A percentile compares a stretch with the other conserved stretches of the same genome.
Evolutionary conservation across 192 early-diverging fungal species (phyloP).

Genomic region (Rhizophagus sp.): DNA sequence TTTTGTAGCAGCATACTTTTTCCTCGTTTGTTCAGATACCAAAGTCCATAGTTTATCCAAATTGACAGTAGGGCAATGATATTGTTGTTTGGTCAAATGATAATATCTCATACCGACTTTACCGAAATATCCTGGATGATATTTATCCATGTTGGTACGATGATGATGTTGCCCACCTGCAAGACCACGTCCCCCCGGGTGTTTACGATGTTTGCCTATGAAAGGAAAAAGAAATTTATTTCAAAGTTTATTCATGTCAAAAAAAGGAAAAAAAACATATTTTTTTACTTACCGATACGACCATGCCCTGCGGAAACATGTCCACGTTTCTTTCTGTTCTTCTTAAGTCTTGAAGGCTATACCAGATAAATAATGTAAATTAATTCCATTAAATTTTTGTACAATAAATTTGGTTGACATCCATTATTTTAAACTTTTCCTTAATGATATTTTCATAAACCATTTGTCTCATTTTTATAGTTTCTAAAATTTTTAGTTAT

Average conservation of each 20-base stretch:
- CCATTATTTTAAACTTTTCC: not conserved
- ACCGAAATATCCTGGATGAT: conserved; percentile 99
- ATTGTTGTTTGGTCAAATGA: conserved; percentile 92
- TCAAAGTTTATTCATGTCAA: not conserved
- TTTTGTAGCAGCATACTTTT: conserved; percentile 77
- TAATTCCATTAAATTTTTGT: too few relatives aligned
- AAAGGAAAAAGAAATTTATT: not conserved
- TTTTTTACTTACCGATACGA: conserved; percentile 80
- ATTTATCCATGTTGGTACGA: conserved; percentile 99
- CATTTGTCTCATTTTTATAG: not conserved
- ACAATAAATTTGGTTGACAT: too few relatives aligned
- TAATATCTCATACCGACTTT: conserved; percentile 99
- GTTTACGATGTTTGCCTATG: conserved; percentile 96
- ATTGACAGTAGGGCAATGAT: conserved; percentile 88
- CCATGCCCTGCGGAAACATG: conserved; percentile 99
- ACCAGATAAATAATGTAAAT: not conserved
- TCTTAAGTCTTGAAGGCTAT: conserved; percentile 79
- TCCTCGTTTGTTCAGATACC: conserved; percentile 82
- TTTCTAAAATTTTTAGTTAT: not conserved
- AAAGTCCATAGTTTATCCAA: conserved; percentile 93
- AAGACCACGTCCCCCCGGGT: conserved; percentile 99
- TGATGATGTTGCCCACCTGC: conserved; percentile 99
- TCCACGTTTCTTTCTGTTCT: conserved; percentile 96
- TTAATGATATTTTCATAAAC: not conserved
- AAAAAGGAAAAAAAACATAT: not conserved